phyloP scores from a whole-genome alignment of 805 yeast genomes.

The Teunomyces stri region DNA sequence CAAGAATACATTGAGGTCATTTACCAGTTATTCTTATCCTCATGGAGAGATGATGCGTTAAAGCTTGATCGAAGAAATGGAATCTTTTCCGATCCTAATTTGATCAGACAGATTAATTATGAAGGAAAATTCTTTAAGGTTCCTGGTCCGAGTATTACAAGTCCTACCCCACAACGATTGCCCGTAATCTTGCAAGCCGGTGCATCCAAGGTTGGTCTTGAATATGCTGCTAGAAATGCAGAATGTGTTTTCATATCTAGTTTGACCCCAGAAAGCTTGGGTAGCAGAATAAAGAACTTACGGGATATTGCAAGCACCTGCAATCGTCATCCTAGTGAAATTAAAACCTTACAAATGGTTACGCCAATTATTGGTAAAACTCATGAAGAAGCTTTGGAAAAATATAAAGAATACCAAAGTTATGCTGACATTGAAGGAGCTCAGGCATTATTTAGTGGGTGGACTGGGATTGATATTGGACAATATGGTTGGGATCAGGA shows the following conservation, averaged over 20 bases:
- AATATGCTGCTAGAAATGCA: constrained; percentile 5
- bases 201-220: constrained; percentile 1
- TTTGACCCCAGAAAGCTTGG: constrained; percentile 1
- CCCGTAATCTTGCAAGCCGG: constrained; percentile 7
- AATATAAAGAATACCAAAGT: constrained; percentile 1
- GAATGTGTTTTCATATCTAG: constrained; percentile 1
- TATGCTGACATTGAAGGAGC: constrained; percentile 5
- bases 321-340: neutral
- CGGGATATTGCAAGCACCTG: constrained; percentile 1
- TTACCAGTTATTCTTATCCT: constrained; percentile 5
- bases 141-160: constrained; percentile 5
- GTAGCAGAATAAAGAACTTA: neutral
- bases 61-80: neutral
- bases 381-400: constrained; percentile 3
- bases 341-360: constrained; percentile 4
- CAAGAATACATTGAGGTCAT: constrained; percentile 4
- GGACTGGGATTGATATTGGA: constrained; percentile 6
- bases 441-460: constrained; percentile 5
- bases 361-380: constrained; percentile 2
- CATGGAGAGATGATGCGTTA: constrained; percentile 6
- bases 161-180: constrained; percentile 5
- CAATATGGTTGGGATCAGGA: constrained; percentile 3
- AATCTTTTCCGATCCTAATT: constrained; percentile 1
- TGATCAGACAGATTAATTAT: constrained; percentile 3
- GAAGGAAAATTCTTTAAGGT: constrained; percentile 4